These are phyloP conservation scores for Solanum sitiens DNA, from an alignment of 257 asterid species.

Conservation along the genomic window DNA sequence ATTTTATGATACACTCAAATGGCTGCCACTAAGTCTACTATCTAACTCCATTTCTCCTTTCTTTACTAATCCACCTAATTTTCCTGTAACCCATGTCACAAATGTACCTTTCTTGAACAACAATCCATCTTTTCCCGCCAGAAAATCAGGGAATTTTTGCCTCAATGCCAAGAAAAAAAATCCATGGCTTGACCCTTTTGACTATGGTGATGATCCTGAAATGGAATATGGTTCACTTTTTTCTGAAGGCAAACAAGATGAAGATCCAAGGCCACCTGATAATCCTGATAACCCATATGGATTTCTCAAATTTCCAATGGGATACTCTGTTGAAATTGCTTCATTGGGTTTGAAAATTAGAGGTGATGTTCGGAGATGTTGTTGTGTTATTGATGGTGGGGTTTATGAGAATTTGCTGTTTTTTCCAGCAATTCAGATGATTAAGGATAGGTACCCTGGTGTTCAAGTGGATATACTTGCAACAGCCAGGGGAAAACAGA, in stretches of 20 bases:
- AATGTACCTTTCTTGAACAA: constrained; percentile 7
- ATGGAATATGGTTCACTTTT: constrained; percentile 57
- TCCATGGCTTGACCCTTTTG: constrained; percentile 79
- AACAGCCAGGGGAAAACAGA: constrained; percentile 64
- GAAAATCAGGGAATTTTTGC: constrained; percentile 14
- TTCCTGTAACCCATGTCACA: constrained; percentile 19
- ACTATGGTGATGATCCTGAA: constrained; percentile 70
- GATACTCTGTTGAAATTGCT: constrained; percentile 64
- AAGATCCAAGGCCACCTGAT: constrained; percentile 76
- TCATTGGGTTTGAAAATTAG: constrained; percentile 59
- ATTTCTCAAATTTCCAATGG: constrained; percentile 70
- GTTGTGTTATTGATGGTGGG: constrained; percentile 73
- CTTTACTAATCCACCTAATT: constrained; percentile 21
- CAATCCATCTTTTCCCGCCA: constrained; percentile 1
- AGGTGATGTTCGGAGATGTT: constrained; percentile 84
- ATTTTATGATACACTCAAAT: constrained; percentile 8
- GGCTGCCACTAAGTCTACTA: constrained; percentile 40
- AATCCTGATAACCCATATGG: constrained; percentile 71
- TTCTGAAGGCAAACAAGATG: constrained; percentile 74
- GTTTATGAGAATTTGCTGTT: constrained; percentile 73
- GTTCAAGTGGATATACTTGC: constrained; percentile 62
- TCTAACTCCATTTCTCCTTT: constrained; percentile 35
- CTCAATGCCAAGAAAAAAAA: constrained; percentile 49
- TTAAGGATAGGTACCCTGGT: constrained; percentile 83
- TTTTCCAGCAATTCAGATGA: constrained; percentile 74